Percentiles rank a stretch among this genome's conserved stretches.
Evolutionary conservation across 108 stramenopile genomes (phyloP).

Genomic region (Chaetoceros tenuissimus): DNA sequence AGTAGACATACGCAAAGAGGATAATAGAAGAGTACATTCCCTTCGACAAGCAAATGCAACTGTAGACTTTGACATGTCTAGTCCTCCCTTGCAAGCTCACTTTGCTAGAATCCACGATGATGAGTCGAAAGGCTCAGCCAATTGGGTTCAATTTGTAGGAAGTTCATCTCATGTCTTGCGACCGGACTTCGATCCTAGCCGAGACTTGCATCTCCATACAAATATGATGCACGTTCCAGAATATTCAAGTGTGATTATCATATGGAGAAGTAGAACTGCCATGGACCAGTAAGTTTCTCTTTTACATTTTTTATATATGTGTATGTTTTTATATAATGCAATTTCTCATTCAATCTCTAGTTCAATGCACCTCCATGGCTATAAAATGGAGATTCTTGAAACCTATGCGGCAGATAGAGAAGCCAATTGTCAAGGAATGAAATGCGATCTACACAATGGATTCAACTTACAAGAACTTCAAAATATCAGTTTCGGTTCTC

Average conservation of each 20-base stretch:
- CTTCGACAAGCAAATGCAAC: constrained; percentile 7
- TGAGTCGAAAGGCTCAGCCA: no score
- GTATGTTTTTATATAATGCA: no score
- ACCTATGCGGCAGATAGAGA: constrained; percentile 1
- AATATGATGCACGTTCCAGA: constrained; percentile 2
- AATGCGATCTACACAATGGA: constrained; percentile 4
- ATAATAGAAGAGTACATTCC: constrained; percentile 11
- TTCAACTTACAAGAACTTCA: constrained; percentile 9
- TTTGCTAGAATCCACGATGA: no score
- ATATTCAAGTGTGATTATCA: constrained; percentile 9
- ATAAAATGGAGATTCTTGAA: constrained; percentile 21
- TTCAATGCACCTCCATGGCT: constrained; percentile 13
- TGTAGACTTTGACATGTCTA: constrained; percentile 7
- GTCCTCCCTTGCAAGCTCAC: no score
- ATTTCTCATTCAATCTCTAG: no score
- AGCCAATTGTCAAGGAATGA: constrained; percentile 3
- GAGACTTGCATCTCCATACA: constrained; percentile 11
- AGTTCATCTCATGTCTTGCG: no score
- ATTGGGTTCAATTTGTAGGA: no score
- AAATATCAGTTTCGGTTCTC: no score
- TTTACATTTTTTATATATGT: no score
- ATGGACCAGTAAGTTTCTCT: no score
- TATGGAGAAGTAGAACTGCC: constrained; percentile 14
- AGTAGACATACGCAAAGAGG: constrained; percentile 3
- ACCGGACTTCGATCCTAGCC: background rate